Base-by-base conservation (phyloP, 1,284 basidiomycete genomes). In the Thelephora terrestris region DNA sequence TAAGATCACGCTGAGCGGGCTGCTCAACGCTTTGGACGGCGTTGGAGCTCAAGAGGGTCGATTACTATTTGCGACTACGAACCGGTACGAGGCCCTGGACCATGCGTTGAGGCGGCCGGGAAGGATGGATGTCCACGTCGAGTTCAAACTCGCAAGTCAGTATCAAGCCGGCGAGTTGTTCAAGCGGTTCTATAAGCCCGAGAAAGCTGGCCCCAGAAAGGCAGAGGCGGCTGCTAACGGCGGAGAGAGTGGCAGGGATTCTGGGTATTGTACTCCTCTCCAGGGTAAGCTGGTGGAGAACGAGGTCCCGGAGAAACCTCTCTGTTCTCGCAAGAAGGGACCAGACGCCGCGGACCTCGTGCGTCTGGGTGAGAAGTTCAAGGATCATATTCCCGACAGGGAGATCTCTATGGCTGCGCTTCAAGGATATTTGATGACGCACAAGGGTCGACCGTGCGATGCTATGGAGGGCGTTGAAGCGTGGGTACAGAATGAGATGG, bases 41-140 rank as follows among this genome's bases (percentile, higher is more conserved):
- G 76, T 87, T 46, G 79, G 74, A 7, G 83, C 84, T 1, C 81
- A 82, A 56, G 85, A 88, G 64, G 85, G 85, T 10, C 76, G 85
- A 0, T 74, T 87, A 39, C 69, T 88, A 1, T 85, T 85, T 50
- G 85, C 85, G 2, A 87, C 85, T 0, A 88, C 85, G 3, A 87
- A 89, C 65, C 76, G 81, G 53, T 81, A 81, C 61, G 55, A 61
- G 7, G 67, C 74, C 4, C 75, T 88, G n/a, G 85, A 88, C 53
- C 72, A 81, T 2, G 86, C 86, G 1, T 71, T 88, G 18, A 77
- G 75, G 53, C 76, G 85, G 17, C 81, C 85, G 2, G 85, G 86
- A 32, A 78, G 85, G 4, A 81, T 88, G 75, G 85, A 89, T 60
- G 57, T 87, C 16, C 82, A 85, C 56, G 66, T 88, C 47, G 76